Evolutionary conservation across 106 monocot genomes (phyloP), one percentile per base, ranked within the genome.

Genomic region (Allium cepa): DNA sequence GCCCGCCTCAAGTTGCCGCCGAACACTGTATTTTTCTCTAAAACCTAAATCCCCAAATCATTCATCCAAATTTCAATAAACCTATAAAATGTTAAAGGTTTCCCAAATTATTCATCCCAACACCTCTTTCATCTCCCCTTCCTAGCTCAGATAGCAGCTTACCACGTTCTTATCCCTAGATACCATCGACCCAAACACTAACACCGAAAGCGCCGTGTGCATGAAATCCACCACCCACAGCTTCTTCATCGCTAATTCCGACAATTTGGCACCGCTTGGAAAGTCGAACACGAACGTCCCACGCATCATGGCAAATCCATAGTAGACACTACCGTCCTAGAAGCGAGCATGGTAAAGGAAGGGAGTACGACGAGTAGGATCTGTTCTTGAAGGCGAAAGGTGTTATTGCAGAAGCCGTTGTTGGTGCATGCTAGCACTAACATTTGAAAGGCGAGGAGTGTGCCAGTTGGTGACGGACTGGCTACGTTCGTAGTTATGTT

Each of bases 251-350:
- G n/a, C n/a, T n/a, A 82, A 51, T 18, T 93, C 85, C 4, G 75
- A 69, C 3, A 71, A 11, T 49, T 60, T 9, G 22, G 11, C 11
- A 1, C 14, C 63, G 4, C 14, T 15, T 12, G 76, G 74, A 61
- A 68, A 74, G 36, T 88, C 79, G 69, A 93, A 84, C n/a, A 93
- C 74, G 81, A 80, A 86, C 73, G 88, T 69, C 49, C 93, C 93
- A 0, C 63, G 47, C 17, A 16, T 53, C 11, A 89, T 94, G 52
- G 82, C 88, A 8, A 94, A 15, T 56, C 89, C 93, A 68, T 87
- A 80, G 79, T 84, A 80, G 55, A 86, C 45, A 17, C 64, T 74
- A 12, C 81, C 77, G 68, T 78, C 81, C 17, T 72, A 26, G 4
- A 86, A 56, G 86, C 93, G 45, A 87, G 68, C 61, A 66, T 70